Conservation (phyloP, 345 rosid genomes). For the Acer campestre region DNA sequence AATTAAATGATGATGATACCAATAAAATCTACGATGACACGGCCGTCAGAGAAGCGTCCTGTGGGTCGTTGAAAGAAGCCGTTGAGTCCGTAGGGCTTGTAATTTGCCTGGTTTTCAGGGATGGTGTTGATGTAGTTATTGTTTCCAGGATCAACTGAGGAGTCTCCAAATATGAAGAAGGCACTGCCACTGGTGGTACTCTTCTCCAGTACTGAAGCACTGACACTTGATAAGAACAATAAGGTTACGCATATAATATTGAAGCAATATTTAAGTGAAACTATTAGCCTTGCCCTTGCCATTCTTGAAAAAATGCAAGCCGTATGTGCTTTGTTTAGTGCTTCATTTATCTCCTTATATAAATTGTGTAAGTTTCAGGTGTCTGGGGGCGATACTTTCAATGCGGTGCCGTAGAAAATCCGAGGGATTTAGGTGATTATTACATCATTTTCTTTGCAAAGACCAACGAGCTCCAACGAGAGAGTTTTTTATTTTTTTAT, state of each 20-base stretch:
- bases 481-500: background rate
- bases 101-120: constrained; percentile 44
- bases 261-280: no score
- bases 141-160: constrained; percentile 55
- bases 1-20: constrained; percentile 23
- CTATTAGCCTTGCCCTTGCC: no score
- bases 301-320: constrained; percentile 3
- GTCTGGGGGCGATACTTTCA: background rate
- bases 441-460: background rate
- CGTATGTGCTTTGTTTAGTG: background rate
- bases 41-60: constrained; percentile 59
- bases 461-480: background rate
- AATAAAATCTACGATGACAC: constrained; percentile 51
- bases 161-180: constrained; percentile 59
- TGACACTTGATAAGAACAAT: background rate
- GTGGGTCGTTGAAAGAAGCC: constrained; percentile 45
- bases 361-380: background rate
- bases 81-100: constrained; percentile 45
- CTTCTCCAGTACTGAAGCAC: constrained; percentile 6
- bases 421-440: background rate
- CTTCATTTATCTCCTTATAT: background rate
- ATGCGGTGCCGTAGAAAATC: background rate
- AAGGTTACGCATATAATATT: background rate
- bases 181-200: constrained; percentile 14
- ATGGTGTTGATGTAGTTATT: constrained; percentile 49